These are phyloP conservation scores for Penicillium canariense DNA, from an alignment of 495 filamentous ascomycete genomes.

Conservation along the genomic window DNA sequence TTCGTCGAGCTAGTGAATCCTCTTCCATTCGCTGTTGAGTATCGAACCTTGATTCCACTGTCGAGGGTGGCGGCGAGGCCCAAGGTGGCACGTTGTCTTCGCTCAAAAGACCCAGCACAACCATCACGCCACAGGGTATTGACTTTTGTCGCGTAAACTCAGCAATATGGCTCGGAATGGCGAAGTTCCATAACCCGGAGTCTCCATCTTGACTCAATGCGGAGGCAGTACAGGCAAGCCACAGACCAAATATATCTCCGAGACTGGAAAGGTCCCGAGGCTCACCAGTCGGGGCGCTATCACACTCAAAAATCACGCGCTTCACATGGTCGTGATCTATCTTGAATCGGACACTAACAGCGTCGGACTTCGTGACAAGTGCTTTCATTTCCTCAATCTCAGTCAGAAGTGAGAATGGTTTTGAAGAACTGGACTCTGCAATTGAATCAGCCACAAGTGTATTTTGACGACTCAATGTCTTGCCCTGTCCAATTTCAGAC, in stretches of 20 bases:
- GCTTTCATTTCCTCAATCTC: background rate
- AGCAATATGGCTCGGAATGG: background rate
- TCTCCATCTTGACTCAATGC: background rate
- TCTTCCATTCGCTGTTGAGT: background rate
- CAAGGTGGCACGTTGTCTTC: slow-evolving; percentile 3
- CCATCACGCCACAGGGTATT: slow-evolving; percentile 8
- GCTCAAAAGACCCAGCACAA: slow-evolving; percentile 2
- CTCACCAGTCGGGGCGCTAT: background rate
- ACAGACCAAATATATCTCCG: background rate
- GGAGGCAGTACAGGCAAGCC: background rate
- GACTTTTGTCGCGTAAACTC: background rate
- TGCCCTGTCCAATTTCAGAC: background rate
- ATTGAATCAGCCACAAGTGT: background rate
- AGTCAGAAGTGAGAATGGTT: background rate
- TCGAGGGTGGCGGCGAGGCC: slow-evolving; percentile 2
- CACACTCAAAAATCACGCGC: background rate
- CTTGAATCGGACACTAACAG: background rate
- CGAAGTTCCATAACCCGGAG: background rate
- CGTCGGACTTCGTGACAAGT: background rate
- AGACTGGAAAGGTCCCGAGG: background rate
- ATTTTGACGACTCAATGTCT: background rate
- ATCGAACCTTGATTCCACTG: background rate
- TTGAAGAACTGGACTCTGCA: background rate
- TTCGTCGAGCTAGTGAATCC: background rate
- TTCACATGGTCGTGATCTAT: background rate